phyloP scores from a whole-genome alignment of 1,284 basidiomycete genomes.

The Megacollybia platyphylla region DNA sequence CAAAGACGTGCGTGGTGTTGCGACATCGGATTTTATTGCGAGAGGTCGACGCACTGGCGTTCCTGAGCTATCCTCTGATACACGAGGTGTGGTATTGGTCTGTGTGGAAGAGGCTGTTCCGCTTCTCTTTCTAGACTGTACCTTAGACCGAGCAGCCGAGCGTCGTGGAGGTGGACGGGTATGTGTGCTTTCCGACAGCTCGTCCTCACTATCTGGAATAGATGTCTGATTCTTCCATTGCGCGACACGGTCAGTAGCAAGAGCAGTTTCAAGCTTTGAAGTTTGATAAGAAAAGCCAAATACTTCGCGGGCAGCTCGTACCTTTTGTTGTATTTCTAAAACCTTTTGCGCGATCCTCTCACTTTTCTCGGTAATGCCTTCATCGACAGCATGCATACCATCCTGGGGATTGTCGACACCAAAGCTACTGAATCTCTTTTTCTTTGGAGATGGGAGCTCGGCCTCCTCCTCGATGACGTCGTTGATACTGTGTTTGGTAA shows the following conservation, averaged over 20 bases:
- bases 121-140: constrained; percentile 26
- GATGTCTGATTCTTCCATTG: constrained; percentile 28
- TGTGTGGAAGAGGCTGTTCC: constrained; percentile 36
- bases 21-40: constrained; percentile 2
- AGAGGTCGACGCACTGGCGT: constrained; percentile 9
- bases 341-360: constrained; percentile 78
- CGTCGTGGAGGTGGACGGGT: constrained; percentile 19
- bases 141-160: constrained; percentile 13
- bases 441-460: constrained; percentile 28
- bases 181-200: constrained; percentile 22
- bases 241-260: constrained; percentile 40
- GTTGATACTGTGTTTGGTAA: constrained; percentile 30
- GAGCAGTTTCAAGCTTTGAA: constrained; percentile 55
- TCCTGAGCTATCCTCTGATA: constrained; percentile 15
- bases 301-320: constrained; percentile 14
- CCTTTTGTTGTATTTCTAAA: constrained; percentile 73
- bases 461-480: constrained; percentile 38
- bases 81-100: constrained; percentile 15
- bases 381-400: constrained; percentile 71
- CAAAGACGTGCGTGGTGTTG: constrained; percentile 11
- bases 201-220: constrained; percentile 35
- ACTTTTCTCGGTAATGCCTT: constrained; percentile 70
- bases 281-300: constrained; percentile 4
- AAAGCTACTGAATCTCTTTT: constrained; percentile 65
- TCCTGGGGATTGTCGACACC: constrained; percentile 51